A percentile compares a stretch with the other conserved stretches of the same genome.
phyloP scores from a whole-genome alignment of 192 early-diverging fungal genomes.

The Geranomyces michiganensis region DNA sequence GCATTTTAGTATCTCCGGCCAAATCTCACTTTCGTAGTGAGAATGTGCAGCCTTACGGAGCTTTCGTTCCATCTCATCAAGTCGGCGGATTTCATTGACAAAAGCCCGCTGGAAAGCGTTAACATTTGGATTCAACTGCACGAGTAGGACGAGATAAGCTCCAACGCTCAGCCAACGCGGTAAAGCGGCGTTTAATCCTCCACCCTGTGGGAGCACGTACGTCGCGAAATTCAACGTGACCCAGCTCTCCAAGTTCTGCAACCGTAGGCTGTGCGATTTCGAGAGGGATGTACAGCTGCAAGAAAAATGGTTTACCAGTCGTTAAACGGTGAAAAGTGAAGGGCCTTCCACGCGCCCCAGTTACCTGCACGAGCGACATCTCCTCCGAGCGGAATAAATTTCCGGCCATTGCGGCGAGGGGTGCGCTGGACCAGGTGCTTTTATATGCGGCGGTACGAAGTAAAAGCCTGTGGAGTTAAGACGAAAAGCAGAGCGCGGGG shows the following conservation, averaged over 20 bases:
- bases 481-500: no score
- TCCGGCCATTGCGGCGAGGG: conserved; percentile 31
- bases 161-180: not conserved
- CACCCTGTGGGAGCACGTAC: conserved; percentile 48
- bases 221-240: conserved; percentile 93
- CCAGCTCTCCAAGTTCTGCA: conserved; percentile 92
- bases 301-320: conserved; percentile 65
- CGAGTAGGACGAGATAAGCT: conserved; percentile 6
- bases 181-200: no score
- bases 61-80: conserved; percentile 97
- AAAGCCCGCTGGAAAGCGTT: conserved; percentile 97
- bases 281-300: conserved; percentile 92
- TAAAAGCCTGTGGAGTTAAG: no score
- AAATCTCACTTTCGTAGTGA: not conserved
- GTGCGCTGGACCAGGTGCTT: no score
- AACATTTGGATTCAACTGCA: conserved; percentile 85
- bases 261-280: conserved; percentile 93
- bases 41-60: conserved; percentile 64
- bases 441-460: no score
- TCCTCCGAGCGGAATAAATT: conserved; percentile 88
- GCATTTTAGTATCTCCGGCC: not conserved
- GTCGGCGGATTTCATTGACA: conserved; percentile 90
- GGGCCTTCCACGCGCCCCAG: no score
- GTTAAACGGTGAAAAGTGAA: no score
- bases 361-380: conserved; percentile 89